Conservation (phyloP, 495 filamentous ascomycete species). For the Aspergillus coremiiformis region DNA sequence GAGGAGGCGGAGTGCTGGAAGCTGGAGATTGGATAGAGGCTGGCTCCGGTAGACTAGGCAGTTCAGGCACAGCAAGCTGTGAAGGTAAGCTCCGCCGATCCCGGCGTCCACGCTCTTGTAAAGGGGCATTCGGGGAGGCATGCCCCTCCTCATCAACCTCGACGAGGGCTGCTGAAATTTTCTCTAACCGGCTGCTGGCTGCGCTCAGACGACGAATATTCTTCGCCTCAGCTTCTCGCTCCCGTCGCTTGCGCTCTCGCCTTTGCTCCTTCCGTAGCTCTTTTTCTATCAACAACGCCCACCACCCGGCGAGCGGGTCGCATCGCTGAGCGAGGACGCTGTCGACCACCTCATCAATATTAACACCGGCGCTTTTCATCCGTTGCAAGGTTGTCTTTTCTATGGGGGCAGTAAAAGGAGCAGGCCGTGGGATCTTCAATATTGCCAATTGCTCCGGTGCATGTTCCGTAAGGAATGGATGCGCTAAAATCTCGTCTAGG, state of each 20-base stretch:
- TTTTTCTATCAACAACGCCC: constrained; percentile 90
- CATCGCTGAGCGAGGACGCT: constrained; percentile 86
- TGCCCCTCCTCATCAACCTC: constrained; percentile 69
- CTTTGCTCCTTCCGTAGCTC: constrained; percentile 84
- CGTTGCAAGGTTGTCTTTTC: constrained; percentile 88
- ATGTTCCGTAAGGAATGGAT: constrained; percentile 84
- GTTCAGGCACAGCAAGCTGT: constrained; percentile 51
- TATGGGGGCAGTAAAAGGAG: constrained; percentile 78
- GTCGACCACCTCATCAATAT: constrained; percentile 90
- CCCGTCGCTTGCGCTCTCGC: constrained; percentile 76
- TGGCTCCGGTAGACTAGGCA: constrained; percentile 66
- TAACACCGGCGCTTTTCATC: constrained; percentile 91
- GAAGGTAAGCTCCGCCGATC: constrained; percentile 51
- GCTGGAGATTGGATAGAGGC: constrained; percentile 31
- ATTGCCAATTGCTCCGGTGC: constrained; percentile 87
- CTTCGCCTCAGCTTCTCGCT: constrained; percentile 74
- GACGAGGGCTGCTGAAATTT: constrained; percentile 61
- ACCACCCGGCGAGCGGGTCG: constrained; percentile 89
- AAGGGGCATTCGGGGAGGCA: constrained; percentile 19
- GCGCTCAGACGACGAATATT: constrained; percentile 74
- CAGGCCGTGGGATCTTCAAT: constrained; percentile 71
- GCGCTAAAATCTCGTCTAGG: constrained; percentile 78
- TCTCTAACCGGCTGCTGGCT: constrained; percentile 75
- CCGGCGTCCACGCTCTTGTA: constrained; percentile 43
- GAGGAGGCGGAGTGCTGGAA: constrained; percentile 45